Evolutionary conservation across 495 filamentous ascomycete species (phyloP), one percentile per base, ranked within the genome.

Genomic region (Xanthoparmelia taractica): DNA sequence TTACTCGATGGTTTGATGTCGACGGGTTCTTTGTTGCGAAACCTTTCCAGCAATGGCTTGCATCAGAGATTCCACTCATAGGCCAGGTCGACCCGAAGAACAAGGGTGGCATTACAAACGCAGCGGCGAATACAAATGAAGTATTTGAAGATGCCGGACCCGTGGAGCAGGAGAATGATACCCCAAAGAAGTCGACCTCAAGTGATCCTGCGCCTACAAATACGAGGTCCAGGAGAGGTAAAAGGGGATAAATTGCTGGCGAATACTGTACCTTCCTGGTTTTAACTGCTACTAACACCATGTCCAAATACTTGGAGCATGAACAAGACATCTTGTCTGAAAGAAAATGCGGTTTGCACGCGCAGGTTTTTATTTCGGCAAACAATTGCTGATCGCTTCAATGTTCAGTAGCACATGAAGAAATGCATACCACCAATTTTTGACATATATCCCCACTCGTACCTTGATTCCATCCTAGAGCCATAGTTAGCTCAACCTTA

Each of bases 1-100:
- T 96, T 72, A 88, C 86, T 25, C 80, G 80, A 33, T 98, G 91
- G 91, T 97, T 96, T 74, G 87, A 92, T 63, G 78, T 77, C 6
- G 83, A 89, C 43, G 93, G 94, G 8, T 82, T 81, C 57, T 96
- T 98, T 69, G 83, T 96, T 57, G 82, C 87, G 6, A 82, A 85
- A 66, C 92, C 92, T 12, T 92, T 96, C 70, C 91, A 94, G 75
- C 79, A 82, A 62, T 88, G 91, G 84, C 73, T 96, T 34, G 88
- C 89, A 34, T 79, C 76, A 29, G 80, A 83, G 68, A 78, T 96
- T 59, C 82, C 85, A 36, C 70, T 87, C 8, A 78, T 96, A 70
- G 85, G 85, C 18, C 74, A 81, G 66, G 81, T 84, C 23, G 90
- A 92, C 69, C 83, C 84, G 38, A 83, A 83, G 70, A 82, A 78